These are phyloP conservation scores for Castanea mollissima DNA, from an alignment of 306 rosid genomes.

Conservation along the genomic window DNA sequence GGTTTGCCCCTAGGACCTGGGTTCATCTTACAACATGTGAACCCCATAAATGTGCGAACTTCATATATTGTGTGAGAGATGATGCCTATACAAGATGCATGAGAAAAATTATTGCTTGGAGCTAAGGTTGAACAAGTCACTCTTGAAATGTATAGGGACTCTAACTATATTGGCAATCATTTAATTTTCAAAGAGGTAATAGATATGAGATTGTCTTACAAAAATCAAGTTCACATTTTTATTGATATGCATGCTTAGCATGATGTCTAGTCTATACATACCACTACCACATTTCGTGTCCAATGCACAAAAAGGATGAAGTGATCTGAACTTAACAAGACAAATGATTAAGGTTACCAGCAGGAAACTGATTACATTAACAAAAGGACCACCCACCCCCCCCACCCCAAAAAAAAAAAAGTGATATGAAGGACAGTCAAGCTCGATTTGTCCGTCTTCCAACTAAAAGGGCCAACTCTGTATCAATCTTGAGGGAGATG, in stretches of 20 bases:
- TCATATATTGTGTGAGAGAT: too few species aligned
- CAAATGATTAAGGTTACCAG: slow-evolving; percentile 2
- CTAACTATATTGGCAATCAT: neutral
- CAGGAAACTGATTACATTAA: neutral
- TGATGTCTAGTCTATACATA: neutral
- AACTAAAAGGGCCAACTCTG: slow-evolving; percentile 85
- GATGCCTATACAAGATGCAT: too few species aligned
- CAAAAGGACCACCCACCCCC: too few species aligned
- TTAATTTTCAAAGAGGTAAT: neutral
- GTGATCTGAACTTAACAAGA: neutral
- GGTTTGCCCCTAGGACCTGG: neutral
- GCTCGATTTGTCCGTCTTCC: slow-evolving; percentile 93
- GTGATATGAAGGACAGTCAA: slow-evolving; percentile 25
- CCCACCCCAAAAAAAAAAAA: neutral
- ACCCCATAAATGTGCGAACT: too few species aligned
- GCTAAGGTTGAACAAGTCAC: neutral
- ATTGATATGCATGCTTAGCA: slow-evolving; percentile 8
- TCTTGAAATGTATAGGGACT: neutral
- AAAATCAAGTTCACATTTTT: neutral
- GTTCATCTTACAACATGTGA: too few species aligned
- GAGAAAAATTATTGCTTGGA: too few species aligned
- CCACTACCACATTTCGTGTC: neutral
- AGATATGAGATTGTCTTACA: neutral
- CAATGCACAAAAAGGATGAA: neutral
- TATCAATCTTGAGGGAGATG: slow-evolving; percentile 91